These are phyloP conservation scores for Alternaria postmessia DNA, from an alignment of 2,329 filamentous ascomycete species.

Conservation along the genomic window DNA sequence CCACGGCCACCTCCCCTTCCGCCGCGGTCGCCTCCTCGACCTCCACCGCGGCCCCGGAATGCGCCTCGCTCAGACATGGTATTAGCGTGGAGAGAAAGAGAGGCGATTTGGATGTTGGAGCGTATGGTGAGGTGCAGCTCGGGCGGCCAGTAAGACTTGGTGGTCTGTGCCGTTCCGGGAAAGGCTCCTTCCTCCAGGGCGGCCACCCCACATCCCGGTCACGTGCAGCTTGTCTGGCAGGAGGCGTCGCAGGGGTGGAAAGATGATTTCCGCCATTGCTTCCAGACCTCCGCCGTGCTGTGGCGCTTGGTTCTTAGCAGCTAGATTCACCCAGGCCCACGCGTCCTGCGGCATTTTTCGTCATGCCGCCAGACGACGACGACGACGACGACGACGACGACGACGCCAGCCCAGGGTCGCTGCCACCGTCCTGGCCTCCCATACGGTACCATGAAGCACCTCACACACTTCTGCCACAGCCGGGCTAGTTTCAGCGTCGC, in stretches of 20 bases:
- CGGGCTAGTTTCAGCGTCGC: conserved; percentile 6
- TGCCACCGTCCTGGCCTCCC: background rate
- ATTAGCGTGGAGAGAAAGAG: conserved; percentile 20
- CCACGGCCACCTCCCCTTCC: conserved; percentile 54
- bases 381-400: background rate
- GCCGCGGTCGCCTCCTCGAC: conserved; percentile 48
- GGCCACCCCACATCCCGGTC: conserved; percentile 8
- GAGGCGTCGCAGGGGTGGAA: conserved; percentile 12
- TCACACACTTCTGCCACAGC: conserved; percentile 2
- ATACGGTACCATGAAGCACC: background rate
- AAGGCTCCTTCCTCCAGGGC: conserved; percentile 7
- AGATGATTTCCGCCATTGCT: conserved; percentile 9
- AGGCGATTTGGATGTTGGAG: conserved; percentile 15
- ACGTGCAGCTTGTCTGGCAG: conserved; percentile 11
- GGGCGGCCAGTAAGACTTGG: conserved; percentile 7
- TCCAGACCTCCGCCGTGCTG: conserved; percentile 18
- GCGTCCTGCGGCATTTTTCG: conserved; percentile 27
- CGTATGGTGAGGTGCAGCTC: conserved; percentile 34
- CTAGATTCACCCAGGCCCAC: conserved; percentile 12
- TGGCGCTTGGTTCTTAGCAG: conserved; percentile 4
- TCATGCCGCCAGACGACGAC: conserved; percentile 6
- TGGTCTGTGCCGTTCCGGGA: conserved; percentile 17
- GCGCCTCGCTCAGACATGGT: conserved; percentile 65
- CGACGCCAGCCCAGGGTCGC: background rate
- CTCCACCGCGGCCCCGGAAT: conserved; percentile 55